These are phyloP conservation scores for Taiwanofungus camphoratus DNA, from an alignment of 1,284 basidiomycete species.

Conservation along the genomic window DNA sequence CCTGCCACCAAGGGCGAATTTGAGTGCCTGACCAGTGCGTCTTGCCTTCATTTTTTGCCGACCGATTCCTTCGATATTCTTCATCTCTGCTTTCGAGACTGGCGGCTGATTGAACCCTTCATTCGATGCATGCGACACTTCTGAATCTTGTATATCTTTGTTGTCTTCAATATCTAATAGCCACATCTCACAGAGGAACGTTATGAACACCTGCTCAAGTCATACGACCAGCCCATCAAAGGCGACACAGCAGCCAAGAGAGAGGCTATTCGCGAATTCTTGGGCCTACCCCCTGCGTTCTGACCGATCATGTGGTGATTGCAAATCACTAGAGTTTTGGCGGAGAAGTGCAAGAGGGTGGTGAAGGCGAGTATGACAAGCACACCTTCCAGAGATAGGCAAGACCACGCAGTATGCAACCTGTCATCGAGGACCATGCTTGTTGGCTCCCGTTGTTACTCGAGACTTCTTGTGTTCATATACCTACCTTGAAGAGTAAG, in stretches of 20 bases:
- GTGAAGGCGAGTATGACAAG: too few species aligned
- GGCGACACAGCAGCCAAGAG: conserved; percentile 33
- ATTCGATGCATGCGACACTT: not conserved
- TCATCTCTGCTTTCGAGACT: not conserved
- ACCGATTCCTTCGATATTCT: not conserved
- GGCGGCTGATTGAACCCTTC: too few species aligned
- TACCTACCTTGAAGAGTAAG: too few species aligned
- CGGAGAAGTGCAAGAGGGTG: too few species aligned
- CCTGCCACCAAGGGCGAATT: conserved; percentile 37
- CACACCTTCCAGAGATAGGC: too few species aligned
- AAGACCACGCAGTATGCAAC: too few species aligned
- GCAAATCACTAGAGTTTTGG: too few species aligned
- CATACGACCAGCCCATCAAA: conserved; percentile 29
- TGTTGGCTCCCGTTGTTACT: too few species aligned
- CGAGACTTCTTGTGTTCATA: too few species aligned
- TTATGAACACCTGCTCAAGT: conserved; percentile 32
- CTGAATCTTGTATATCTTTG: not conserved
- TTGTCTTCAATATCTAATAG: not conserved
- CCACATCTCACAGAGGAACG: conserved; percentile 29
- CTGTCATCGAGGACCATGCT: too few species aligned
- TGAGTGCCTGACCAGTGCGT: conserved; percentile 36
- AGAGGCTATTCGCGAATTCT: conserved; percentile 32
- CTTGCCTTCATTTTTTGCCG: not conserved
- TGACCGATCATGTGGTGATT: too few species aligned
- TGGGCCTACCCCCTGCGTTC: conserved; percentile 32